Conservation (phyloP, 176 grass and related monocot species). For the sorghum (Sorghum bicolor) region DNA sequence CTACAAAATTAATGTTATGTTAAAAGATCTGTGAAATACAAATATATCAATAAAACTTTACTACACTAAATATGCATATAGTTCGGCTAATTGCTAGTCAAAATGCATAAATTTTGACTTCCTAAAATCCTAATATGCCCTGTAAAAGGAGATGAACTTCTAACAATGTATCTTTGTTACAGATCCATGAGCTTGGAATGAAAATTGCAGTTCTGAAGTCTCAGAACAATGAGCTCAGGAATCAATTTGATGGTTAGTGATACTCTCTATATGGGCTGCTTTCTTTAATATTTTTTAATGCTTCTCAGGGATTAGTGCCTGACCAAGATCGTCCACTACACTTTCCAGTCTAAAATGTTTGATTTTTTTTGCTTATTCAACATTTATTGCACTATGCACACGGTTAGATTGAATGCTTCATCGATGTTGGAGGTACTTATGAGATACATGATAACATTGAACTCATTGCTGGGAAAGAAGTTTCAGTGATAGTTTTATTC, state of each 20-base stretch:
- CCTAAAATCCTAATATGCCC: not conserved
- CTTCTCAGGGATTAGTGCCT: not conserved
- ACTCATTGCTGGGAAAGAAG: not conserved
- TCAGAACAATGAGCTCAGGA: slow-evolving; percentile 87
- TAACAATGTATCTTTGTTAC: slow-evolving; percentile 16
- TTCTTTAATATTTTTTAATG: not conserved
- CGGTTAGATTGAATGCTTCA: not conserved
- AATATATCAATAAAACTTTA: not conserved
- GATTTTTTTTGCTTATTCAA: not conserved
- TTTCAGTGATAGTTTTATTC: not conserved
- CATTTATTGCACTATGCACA: not conserved
- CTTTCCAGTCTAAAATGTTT: not conserved
- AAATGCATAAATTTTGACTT: not conserved
- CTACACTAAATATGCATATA: not conserved
- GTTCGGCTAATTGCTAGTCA: not conserved
- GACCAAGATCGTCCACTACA: not conserved
- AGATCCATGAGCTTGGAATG: slow-evolving; percentile 99
- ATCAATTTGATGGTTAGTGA: slow-evolving; percentile 83
- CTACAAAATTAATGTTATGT: not conserved
- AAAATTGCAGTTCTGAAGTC: slow-evolving; percentile 93
- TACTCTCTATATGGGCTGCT: not conserved
- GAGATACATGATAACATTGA: not conserved
- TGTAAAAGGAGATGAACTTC: not conserved
- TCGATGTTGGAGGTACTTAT: not conserved
- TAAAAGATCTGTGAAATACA: not conserved